Evolutionary conservation across 1,139 yeast genomes (phyloP).

Genomic region (Hansenula sp.): DNA sequence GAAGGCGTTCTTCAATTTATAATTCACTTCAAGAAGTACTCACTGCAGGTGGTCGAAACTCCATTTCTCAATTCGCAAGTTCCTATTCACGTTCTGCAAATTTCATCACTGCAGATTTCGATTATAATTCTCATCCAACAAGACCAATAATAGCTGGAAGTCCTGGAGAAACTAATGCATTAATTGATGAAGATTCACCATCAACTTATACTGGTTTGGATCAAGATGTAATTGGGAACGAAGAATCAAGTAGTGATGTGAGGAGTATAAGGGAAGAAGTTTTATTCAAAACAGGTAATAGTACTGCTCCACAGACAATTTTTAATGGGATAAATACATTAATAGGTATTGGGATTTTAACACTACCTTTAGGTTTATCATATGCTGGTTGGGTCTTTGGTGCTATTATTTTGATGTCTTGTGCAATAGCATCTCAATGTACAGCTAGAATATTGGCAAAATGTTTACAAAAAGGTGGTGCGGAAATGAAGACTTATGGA

Average conservation of each 20-base stretch:
- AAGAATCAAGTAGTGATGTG: conserved; percentile 45
- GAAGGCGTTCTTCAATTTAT: conserved; percentile 16
- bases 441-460: conserved; percentile 54
- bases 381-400: conserved; percentile 81
- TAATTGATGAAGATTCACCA: conserved; percentile 2
- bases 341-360: conserved; percentile 81
- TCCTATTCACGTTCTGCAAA: conserved; percentile 21
- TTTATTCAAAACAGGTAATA: conserved; percentile 39
- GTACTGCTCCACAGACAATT: conserved; percentile 78
- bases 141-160: conserved; percentile 13
- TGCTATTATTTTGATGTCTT: conserved; percentile 35
- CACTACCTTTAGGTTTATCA: conserved; percentile 76
- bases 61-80: conserved; percentile 19
- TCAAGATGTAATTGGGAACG: conserved; percentile 43
- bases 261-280: conserved; percentile 23
- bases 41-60: conserved; percentile 19
- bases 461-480: conserved; percentile 56
- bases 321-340: conserved; percentile 84
- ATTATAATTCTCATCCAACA: conserved; percentile 14
- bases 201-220: neutral
- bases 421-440: conserved; percentile 52
- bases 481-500: conserved; percentile 67
- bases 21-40: conserved; percentile 21
- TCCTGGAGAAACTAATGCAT: conserved; percentile 7
- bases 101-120: conserved; percentile 22